These are phyloP conservation scores for Phyllosticta capitalensis DNA, from an alignment of 2,329 filamentous ascomycete genomes.

Conservation along the genomic window DNA sequence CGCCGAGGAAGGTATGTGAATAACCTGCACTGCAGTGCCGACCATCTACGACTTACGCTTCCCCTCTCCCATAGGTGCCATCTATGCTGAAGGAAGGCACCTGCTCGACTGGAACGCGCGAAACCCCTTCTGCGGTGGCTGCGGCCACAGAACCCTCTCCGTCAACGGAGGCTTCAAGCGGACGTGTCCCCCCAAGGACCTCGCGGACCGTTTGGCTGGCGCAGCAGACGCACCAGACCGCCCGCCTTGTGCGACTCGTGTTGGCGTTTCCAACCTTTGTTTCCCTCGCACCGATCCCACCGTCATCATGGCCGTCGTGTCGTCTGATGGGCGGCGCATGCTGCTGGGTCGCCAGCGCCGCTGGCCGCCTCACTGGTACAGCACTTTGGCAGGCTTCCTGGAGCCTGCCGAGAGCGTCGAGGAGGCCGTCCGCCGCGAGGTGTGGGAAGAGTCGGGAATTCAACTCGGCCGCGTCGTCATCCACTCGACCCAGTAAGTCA, in stretches of 20 bases:
- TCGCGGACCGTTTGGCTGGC: slow-evolving; percentile 36
- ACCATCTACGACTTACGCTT: slow-evolving; percentile 12
- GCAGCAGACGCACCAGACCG: slow-evolving; percentile 41
- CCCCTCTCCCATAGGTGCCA: slow-evolving; percentile 52
- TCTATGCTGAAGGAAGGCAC: slow-evolving; percentile 81
- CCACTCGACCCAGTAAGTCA: slow-evolving; percentile 36
- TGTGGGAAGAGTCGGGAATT: slow-evolving; percentile 42
- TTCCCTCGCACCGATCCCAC: slow-evolving; percentile 92
- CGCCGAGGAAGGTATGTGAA: slow-evolving; percentile 48
- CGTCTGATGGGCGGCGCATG: slow-evolving; percentile 63
- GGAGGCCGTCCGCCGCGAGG: slow-evolving; percentile 42
- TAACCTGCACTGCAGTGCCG: slow-evolving; percentile 5
- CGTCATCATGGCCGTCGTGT: slow-evolving; percentile 90
- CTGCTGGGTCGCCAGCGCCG: slow-evolving; percentile 78
- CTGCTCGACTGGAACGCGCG: slow-evolving; percentile 90
- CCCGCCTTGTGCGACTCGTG: slow-evolving; percentile 67
- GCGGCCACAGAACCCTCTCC: slow-evolving; percentile 72
- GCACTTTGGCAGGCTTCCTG: slow-evolving; percentile 57
- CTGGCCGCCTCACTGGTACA: slow-evolving; percentile 80
- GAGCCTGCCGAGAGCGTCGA: slow-evolving; percentile 43
- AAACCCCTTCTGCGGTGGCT: slow-evolving; percentile 85
- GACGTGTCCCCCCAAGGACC: slow-evolving; percentile 63
- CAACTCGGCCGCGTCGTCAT: slow-evolving; percentile 41
- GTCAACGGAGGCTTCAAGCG: slow-evolving; percentile 74
- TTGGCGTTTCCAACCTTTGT: slow-evolving; percentile 77